Conservation (phyloP, 1,139 yeast genomes). For the Kurtzmaniella quercitrusa region DNA sequence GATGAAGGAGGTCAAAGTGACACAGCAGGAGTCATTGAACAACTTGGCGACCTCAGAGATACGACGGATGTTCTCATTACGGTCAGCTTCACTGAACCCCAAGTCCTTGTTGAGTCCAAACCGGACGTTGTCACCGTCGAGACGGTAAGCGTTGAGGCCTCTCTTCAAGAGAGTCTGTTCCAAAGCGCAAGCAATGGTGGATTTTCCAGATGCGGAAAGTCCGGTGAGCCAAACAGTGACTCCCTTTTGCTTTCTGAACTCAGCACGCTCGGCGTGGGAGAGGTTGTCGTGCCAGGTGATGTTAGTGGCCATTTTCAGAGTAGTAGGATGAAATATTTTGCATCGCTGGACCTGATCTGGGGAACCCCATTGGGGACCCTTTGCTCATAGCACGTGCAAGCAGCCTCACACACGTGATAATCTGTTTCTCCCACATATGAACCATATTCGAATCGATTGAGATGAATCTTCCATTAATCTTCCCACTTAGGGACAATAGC, state of each 20-base stretch:
- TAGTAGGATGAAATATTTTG: background rate
- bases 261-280: conserved; percentile 74
- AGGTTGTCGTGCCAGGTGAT: conserved; percentile 95
- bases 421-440: no score
- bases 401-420: background rate
- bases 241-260: conserved; percentile 74
- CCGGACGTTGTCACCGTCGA: conserved; percentile 93
- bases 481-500: no score
- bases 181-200: conserved; percentile 91
- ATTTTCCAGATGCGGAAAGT: conserved; percentile 89
- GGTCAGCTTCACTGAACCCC: conserved; percentile 86
- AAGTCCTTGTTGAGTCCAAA: conserved; percentile 92
- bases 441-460: no score
- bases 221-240: conserved; percentile 95
- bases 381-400: conserved; percentile 1
- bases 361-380: background rate
- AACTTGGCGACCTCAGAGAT: conserved; percentile 88
- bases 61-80: conserved; percentile 92
- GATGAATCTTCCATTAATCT: no score
- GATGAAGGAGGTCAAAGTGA: conserved; percentile 86
- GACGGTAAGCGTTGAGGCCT: conserved; percentile 71
- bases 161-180: conserved; percentile 74
- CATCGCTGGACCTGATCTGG: background rate
- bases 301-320: conserved; percentile 74
- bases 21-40: conserved; percentile 83